phyloP scores from a whole-genome alignment of 176 grass and related monocot genomes.

The Zoysia pacifica region DNA sequence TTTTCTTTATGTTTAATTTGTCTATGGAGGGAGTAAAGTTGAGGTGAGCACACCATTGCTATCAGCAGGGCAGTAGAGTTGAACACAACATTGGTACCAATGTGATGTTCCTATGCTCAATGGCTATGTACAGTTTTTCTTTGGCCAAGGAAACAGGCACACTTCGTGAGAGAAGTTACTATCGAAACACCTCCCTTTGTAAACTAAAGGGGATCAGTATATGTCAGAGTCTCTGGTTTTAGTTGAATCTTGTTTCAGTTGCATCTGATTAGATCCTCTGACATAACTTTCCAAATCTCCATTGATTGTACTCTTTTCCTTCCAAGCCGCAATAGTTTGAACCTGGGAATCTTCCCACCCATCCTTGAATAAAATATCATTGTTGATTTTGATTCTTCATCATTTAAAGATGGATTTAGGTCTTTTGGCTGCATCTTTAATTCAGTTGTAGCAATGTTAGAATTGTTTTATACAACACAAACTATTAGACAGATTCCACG shows the following conservation, averaged over 20 bases:
- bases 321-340: not conserved
- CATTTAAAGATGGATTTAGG: conserved; percentile 7
- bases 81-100: not conserved
- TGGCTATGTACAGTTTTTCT: not conserved
- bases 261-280: not conserved
- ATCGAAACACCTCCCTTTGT: not conserved
- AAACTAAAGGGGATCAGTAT: not conserved
- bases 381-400: not conserved
- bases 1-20: not conserved
- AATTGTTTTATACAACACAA: not conserved
- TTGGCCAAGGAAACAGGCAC: not conserved
- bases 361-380: not conserved
- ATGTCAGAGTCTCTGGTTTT: not conserved
- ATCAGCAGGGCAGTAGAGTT: not conserved
- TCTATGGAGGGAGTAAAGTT: conserved; percentile 5
- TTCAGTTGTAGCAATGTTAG: not conserved
- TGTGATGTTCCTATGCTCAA: not conserved
- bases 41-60: not conserved
- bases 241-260: not conserved
- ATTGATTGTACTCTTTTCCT: not conserved
- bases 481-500: not conserved
- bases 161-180: not conserved
- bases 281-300: not conserved
- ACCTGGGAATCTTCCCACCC: not conserved
- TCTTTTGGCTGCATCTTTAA: not conserved